Evolutionary conservation across 495 filamentous ascomycete species (phyloP), one percentile per base, ranked within the genome.

Genomic region (Ascobolus immersus): DNA sequence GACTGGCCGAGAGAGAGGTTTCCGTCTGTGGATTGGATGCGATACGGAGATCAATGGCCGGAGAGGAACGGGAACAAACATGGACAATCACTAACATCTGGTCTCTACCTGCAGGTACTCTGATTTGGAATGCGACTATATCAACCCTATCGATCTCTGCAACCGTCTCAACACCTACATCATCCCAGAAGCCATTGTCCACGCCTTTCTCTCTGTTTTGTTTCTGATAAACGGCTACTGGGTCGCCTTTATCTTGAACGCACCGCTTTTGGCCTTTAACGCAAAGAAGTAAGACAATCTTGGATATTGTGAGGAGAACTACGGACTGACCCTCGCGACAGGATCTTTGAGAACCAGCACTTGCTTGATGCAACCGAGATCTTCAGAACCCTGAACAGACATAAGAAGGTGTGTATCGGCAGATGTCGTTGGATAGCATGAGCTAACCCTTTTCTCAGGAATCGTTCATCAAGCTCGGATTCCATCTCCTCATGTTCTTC

Each of bases 91-190:
- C n/a, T n/a, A n/a, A n/a, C n/a, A n/a, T n/a, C n/a, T n/a, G 17
- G 13, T 21, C 33, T 35, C 14, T 26, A 14, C 36, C 28, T 13
- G 32, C 21, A 50, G 47, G 47, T 50, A 50, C 42, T 50, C 47
- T 38, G 47, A 50, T 36, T 39, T 50, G 3, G 47, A 50, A 38
- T 50, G 84, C 60, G 89, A 99, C 60, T 99, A 99, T 60, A 94
- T 99, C 62, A 99, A 99, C 61, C 89, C 89, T 11, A 94, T 94
- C 64, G 89, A 99, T 51, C 82, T 99, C 42, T 99, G 89, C 74
- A 99, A 99, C 72, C 77, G 89, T 44, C 77, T 99, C 42, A 99
- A 99, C 62, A 81, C 81, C 54, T 94, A 99, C 62, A 99, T 99
- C 54, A 71, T 94, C 52, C 89, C 89, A 52, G 89, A 99, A 67